Conservation (phyloP, 169 alveolate species). For the Plasmodium knowlesi region DNA sequence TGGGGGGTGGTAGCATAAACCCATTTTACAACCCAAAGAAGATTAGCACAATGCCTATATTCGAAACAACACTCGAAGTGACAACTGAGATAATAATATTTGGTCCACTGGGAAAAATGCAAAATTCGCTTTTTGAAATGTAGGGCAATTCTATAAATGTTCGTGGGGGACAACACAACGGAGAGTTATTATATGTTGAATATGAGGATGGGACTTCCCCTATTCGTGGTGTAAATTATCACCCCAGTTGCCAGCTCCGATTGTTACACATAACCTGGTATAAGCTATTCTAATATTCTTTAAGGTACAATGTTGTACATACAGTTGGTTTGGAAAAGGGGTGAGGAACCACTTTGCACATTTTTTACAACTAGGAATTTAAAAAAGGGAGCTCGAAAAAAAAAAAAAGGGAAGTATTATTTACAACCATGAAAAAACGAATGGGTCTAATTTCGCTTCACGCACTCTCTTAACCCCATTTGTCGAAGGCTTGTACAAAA, state of each 20-base stretch:
- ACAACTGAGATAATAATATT: neutral
- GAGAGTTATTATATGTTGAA: neutral
- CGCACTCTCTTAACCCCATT: neutral
- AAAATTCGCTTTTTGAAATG: no score
- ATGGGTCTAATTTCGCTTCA: neutral
- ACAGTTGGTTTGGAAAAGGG: neutral
- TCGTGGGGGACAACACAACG: neutral
- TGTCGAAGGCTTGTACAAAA: neutral
- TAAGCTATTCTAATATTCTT: neutral
- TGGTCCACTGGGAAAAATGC: neutral
- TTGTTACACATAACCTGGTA: neutral
- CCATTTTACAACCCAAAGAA: neutral
- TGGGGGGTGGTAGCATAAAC: neutral
- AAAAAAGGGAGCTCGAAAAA: neutral
- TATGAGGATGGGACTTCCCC: neutral
- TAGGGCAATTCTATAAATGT: neutral
- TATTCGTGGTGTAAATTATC: neutral
- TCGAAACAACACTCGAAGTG: neutral
- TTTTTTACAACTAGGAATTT: neutral
- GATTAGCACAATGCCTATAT: neutral
- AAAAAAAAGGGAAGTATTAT: neutral
- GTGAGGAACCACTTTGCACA: neutral
- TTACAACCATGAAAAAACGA: neutral
- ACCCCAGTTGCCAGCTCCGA: neutral
- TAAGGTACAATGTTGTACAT: neutral